These are phyloP conservation scores for Termitomyces sp. DNA, from an alignment of 768 basidiomycete species.

Conservation along the genomic window DNA sequence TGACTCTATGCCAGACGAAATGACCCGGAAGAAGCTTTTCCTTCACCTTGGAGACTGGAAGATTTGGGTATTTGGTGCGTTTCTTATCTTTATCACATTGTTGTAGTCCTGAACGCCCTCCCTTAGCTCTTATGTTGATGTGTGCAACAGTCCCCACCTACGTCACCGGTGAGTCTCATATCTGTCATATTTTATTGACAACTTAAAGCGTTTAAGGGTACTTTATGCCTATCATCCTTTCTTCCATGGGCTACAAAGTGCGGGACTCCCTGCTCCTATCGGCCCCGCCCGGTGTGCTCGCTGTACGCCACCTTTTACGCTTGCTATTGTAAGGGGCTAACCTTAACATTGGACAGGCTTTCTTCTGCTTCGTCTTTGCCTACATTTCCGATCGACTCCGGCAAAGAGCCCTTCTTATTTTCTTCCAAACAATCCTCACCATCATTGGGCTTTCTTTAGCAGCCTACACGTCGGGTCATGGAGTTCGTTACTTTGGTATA, in stretches of 20 bases:
- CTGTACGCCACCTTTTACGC: constrained; percentile 14
- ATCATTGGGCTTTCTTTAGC: constrained; percentile 28
- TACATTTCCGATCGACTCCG: constrained; percentile 30
- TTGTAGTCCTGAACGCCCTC: background rate
- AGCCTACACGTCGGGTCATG: constrained; percentile 21
- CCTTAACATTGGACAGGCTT: constrained; percentile 18
- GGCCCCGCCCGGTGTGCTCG: constrained; percentile 29
- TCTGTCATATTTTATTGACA: background rate
- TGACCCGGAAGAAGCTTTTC: constrained; percentile 24
- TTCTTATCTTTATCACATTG: background rate
- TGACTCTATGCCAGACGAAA: constrained; percentile 29
- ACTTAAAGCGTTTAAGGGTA: constrained; percentile 8
- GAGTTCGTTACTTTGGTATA: constrained; percentile 26
- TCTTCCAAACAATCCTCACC: constrained; percentile 23
- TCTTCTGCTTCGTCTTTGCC: constrained; percentile 30
- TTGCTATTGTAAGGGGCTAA: background rate
- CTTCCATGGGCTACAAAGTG: constrained; percentile 26
- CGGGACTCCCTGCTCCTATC: constrained; percentile 25
- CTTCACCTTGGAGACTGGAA: constrained; percentile 31
- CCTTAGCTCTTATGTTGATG: constrained; percentile 30
- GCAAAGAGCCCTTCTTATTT: constrained; percentile 28
- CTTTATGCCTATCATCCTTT: constrained; percentile 31
- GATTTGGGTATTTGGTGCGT: constrained; percentile 29
- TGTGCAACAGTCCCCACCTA: constrained; percentile 31
- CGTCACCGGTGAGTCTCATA: constrained; percentile 19